Base-by-base conservation (phyloP, 2,329 filamentous ascomycete genomes). In the Cercospora sp. region DNA sequence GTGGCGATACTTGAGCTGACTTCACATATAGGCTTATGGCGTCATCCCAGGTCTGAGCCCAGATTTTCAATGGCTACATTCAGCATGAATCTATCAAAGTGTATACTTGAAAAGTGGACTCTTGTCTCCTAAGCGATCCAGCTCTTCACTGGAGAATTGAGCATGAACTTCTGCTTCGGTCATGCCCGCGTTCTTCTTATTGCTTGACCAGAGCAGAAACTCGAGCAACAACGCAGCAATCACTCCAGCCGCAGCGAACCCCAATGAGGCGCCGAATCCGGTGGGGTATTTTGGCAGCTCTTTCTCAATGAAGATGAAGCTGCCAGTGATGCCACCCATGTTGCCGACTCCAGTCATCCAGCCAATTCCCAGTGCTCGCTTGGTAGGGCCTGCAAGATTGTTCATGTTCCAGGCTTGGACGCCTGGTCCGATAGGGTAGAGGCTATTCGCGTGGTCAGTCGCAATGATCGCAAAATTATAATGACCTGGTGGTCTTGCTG, bases 321-420 rank as follows among this genome's bases (percentile, higher is more conserved):
- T n/a, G 3, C 81, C 81, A 6, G 83, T 74, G 16, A 82, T 77
- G 5, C 81, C 80, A n/a, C 81, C 81, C 0, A 77, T 75, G 53
- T 82, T 82, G 4, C 80, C 80, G 9, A 80, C 67, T 51, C 76
- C 77, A 40, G 79, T 80, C 62, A 76, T 80, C 20, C 81, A 75
- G 0, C 78, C 81, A 20, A 82, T 76, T 0, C 78, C 79, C 31
- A 82, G 77, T 0, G 78, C 79, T 12, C 81, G 72, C 61, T 80
- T 76, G 3, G 73, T 74, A 0, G 76, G 71, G 0, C 78, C 78
- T 1, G 76, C 73, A 0, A 78, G 60, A 67, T 79, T 79, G 31
- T 72, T 72, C 5, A 66, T 67, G 33, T 72, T 77, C 77, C 76
- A 78, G 0, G 76, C 72, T 7, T 63, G 69, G 3, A 70, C 72